A percentile compares a stretch with the other conserved stretches of the same genome.
Conservation (phyloP, 129 eudicot genomes). For the Rutidosis leptorrhynchoides region DNA sequence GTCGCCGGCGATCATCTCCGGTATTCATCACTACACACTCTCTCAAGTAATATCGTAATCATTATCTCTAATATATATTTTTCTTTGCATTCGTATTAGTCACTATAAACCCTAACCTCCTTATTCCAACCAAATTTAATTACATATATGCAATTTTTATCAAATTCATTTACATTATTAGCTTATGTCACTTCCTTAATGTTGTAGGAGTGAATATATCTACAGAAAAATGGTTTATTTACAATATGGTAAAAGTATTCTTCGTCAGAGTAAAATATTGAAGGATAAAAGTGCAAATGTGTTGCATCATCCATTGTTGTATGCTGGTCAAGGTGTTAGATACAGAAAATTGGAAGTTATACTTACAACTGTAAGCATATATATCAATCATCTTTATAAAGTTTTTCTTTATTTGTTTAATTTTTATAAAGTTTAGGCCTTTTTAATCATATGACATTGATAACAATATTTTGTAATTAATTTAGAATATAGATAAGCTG, state of each 20-base stretch:
- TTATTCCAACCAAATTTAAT: neutral
- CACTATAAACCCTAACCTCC: neutral
- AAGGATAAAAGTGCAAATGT: slow-evolving; percentile 27
- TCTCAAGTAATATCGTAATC: neutral
- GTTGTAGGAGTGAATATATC: slow-evolving; percentile 16
- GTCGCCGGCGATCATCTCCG: neutral
- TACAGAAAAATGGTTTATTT: slow-evolving; percentile 47
- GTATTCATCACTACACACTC: neutral
- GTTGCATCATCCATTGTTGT: slow-evolving; percentile 61
- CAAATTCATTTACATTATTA: neutral
- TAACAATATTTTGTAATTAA: neutral
- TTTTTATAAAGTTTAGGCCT: neutral
- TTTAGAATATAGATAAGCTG: slow-evolving; percentile 70
- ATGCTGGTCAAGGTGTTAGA: slow-evolving; percentile 67
- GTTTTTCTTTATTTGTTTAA: neutral
- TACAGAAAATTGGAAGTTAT: slow-evolving; percentile 83
- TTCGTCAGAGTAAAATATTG: slow-evolving; percentile 39
- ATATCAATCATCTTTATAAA: neutral
- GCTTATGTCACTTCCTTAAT: neutral
- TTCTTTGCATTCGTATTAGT: neutral
- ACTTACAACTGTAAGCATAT: slow-evolving; percentile 65
- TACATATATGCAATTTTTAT: neutral
- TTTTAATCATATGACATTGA: neutral
- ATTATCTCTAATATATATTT: too few species aligned
- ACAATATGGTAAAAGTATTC: slow-evolving; percentile 42